Evolutionary conservation across 805 yeast genomes (phyloP), one percentile per base, ranked within the genome.

Genomic region (Monosporozyma unispora): DNA sequence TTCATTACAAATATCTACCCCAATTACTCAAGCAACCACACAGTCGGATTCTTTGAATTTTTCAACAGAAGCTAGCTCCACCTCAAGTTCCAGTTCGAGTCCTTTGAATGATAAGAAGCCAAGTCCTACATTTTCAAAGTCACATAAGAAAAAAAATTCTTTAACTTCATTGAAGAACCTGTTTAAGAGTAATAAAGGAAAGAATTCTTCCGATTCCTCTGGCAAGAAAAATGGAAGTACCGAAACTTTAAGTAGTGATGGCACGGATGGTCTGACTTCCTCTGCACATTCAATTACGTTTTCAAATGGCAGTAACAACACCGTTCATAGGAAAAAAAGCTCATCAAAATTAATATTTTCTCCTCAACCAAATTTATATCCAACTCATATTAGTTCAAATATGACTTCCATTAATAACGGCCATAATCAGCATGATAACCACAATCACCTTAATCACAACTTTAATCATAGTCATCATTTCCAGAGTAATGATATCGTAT

Each of bases 91-190:
- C 6, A 44, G 11, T 9, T 18, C 23, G 12, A 46, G 21, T 6
- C 25, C 43, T 31, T 16, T 14, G 14, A 33, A 33, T 4, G 47
- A 33, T 33, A 45, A 18, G 7, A 33, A 33, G 43, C 60, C 54
- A 28, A 43, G 37, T 22, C 54, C 50, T 7, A 31, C 53, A 23
- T 49, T 48, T 23, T 21, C 21, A 14, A 50, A 54, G 45, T 27
- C 58, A 23, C 67, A 64, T 48, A 58, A 57, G 45, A 60, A 62
- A 45, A 63, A 64, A 50, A 51, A 60, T 3, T 56, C 64, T 1
- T 57, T 67, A 22, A 59, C 57, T 25, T 63, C 67, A 2, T 48
- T 66, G 22, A 66, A 59, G 45, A 63, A 56, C 40, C 45, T 66
- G 19, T 66, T 66, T 52, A 61, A 54, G 48, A 60, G 66, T 2